Evolutionary conservation across 148 eudicot genomes (phyloP).

Genomic region (Dysphania ambrosioides): DNA sequence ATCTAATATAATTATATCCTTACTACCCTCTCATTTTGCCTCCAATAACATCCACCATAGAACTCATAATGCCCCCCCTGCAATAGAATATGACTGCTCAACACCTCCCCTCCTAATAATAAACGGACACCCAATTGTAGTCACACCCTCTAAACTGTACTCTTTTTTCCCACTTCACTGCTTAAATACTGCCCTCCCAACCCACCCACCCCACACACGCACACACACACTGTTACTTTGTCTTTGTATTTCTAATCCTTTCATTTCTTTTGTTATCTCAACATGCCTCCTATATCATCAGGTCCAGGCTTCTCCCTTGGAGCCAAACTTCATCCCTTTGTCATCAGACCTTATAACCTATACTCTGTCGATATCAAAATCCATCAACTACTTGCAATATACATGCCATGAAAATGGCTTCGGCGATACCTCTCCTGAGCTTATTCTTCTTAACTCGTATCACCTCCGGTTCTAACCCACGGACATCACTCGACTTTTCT

Average conservation of each 20-base stretch:
- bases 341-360: background rate
- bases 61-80: too few relatives aligned
- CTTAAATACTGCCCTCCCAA: constrained; percentile 22
- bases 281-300: constrained; percentile 17
- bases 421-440: constrained; percentile 77
- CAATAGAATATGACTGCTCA: constrained; percentile 57
- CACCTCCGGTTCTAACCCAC: constrained; percentile 7
- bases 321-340: constrained; percentile 21
- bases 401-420: constrained; percentile 23
- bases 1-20: too few relatives aligned
- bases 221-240: background rate
- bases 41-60: too few relatives aligned
- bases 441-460: constrained; percentile 36
- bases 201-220: background rate
- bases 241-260: too few relatives aligned
- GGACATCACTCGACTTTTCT: constrained; percentile 48
- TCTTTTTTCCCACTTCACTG: constrained; percentile 8
- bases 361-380: background rate
- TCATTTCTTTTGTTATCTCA: background rate
- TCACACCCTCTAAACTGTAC: constrained; percentile 24
- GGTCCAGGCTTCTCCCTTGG: constrained; percentile 29
- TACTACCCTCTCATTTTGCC: too few relatives aligned
- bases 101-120: constrained; percentile 24
- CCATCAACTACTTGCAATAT: background rate
- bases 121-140: constrained; percentile 37